Conservation (phyloP, 179 eudicot genomes). For the Silene coronaria region DNA sequence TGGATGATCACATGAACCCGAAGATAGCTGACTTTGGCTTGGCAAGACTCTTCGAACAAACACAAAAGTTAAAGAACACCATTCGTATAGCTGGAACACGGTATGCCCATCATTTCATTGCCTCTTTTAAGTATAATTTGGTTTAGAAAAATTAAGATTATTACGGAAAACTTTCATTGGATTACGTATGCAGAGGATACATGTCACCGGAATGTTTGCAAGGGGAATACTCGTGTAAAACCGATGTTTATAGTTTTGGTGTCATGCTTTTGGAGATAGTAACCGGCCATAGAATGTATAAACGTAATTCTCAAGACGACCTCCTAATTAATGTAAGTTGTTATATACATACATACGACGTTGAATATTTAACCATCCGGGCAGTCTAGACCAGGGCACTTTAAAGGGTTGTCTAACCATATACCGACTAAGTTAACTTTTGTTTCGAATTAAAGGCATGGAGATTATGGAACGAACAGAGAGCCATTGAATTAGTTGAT, state of each 20-base stretch:
- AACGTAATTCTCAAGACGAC: neutral
- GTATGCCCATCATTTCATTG: neutral
- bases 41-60: neutral
- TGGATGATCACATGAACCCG: neutral
- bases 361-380: neutral
- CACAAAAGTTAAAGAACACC: neutral
- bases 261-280: slow-evolving; percentile 21
- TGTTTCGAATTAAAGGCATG: slow-evolving; percentile 32
- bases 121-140: neutral
- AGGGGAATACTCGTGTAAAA: slow-evolving; percentile 18
- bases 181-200: neutral
- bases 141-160: no score
- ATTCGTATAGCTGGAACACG: neutral
- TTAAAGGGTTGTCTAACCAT: neutral
- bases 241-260: slow-evolving; percentile 22
- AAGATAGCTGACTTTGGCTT: slow-evolving; percentile 11
- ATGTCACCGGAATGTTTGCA: neutral
- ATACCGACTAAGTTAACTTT: no score
- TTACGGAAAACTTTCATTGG: no score
- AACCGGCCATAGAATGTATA: slow-evolving; percentile 5
- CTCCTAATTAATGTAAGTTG: slow-evolving; percentile 8
- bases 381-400: no score
- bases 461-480: slow-evolving; percentile 42
- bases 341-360: neutral
- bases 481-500: slow-evolving; percentile 27